Evolutionary conservation across 2,329 filamentous ascomycete genomes (phyloP).

Genomic region (Xylogone sp.): DNA sequence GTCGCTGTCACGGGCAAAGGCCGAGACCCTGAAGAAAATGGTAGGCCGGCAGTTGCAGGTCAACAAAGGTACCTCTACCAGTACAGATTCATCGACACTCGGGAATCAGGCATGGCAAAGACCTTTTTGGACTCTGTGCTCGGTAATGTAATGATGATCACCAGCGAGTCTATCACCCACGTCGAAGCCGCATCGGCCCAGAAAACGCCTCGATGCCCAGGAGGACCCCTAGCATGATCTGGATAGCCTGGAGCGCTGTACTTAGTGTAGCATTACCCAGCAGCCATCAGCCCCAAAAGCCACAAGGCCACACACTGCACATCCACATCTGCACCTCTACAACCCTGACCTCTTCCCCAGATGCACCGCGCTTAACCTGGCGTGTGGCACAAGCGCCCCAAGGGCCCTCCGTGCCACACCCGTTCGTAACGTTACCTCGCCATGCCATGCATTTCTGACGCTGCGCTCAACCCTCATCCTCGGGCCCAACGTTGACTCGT

Average conservation of each 20-base stretch:
- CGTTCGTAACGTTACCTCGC: background rate
- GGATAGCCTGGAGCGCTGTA: no score
- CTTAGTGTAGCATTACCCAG: background rate
- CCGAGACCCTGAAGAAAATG: background rate
- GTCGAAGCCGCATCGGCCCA: background rate
- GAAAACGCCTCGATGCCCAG: background rate
- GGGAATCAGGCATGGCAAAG: no score
- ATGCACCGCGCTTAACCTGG: background rate
- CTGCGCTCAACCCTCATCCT: background rate
- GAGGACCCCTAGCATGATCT: background rate
- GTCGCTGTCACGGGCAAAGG: background rate
- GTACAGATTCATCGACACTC: no score
- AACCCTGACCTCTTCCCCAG: background rate
- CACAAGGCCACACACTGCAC: no score
- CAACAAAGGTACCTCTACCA: background rate
- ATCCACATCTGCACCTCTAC: no score
- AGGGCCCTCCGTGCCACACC: no score
- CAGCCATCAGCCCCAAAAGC: background rate
- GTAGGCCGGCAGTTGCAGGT: background rate
- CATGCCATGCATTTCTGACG: background rate
- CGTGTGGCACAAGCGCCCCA: background rate
- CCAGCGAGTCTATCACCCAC: background rate
- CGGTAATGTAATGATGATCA: background rate
- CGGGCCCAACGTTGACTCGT: background rate
- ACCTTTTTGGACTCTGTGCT: background rate